These are phyloP conservation scores for Ascochyta viciae-villosae DNA, from an alignment of 2,329 filamentous ascomycete species.

Conservation along the genomic window DNA sequence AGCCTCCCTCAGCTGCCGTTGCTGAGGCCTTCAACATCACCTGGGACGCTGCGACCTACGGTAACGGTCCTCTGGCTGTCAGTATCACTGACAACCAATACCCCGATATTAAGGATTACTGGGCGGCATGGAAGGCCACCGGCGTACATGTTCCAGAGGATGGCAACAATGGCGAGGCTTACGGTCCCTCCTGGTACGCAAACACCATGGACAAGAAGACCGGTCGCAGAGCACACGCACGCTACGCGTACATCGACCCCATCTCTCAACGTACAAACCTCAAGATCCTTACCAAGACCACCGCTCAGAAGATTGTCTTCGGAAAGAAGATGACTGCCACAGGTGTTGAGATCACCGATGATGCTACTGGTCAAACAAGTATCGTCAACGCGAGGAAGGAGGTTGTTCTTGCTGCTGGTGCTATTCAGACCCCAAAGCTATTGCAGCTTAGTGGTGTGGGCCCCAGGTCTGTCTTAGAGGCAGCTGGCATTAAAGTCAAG, in stretches of 20 bases:
- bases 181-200: conserved; percentile 33
- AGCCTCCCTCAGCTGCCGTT: conserved; percentile 28
- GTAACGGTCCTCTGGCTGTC: conserved; percentile 34
- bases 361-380: conserved; percentile 20
- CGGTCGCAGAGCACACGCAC: conserved; percentile 33
- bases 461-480: conserved; percentile 37
- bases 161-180: conserved; percentile 34
- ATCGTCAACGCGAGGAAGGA: conserved; percentile 52
- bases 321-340: conserved; percentile 24
- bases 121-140: conserved; percentile 32
- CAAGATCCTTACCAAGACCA: conserved; percentile 32
- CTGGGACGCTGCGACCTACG: conserved; percentile 34
- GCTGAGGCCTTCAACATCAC: conserved; percentile 36
- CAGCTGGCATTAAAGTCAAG: conserved; percentile 34
- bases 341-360: conserved; percentile 29
- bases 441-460: conserved; percentile 44
- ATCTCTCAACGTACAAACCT: conserved; percentile 35
- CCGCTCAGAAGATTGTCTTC: conserved; percentile 32
- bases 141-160: conserved; percentile 27
- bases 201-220: conserved; percentile 39
- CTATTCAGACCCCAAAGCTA: conserved; percentile 65
- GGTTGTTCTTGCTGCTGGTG: conserved; percentile 66
- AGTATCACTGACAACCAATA: conserved; percentile 39
- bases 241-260: conserved; percentile 42
- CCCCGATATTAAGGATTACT: conserved; percentile 35